phyloP scores from a whole-genome alignment of 83 land plant genomes.

The Picea engelmannii region DNA sequence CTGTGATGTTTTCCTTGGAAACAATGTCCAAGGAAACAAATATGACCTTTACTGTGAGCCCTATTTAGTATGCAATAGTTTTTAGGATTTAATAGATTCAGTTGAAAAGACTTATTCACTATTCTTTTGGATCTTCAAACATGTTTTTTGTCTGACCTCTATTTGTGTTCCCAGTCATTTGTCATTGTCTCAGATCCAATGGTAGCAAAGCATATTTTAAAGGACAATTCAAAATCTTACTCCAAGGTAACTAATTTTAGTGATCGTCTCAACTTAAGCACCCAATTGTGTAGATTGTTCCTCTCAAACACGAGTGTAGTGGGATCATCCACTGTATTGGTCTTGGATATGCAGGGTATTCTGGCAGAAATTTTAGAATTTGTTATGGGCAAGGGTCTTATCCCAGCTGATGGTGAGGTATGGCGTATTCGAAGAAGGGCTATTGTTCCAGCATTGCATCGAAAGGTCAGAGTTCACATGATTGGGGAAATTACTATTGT shows the following conservation, averaged over 20 bases:
- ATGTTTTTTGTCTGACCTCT: constrained; percentile 8
- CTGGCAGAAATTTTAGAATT: constrained; percentile 94
- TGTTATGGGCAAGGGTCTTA: constrained; percentile 90
- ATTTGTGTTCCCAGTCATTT: constrained; percentile 59
- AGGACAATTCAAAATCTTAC: constrained; percentile 84
- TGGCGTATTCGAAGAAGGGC: constrained; percentile 93
- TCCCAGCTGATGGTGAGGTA: constrained; percentile 96
- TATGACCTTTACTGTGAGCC: too few species aligned
- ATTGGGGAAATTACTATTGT: constrained; percentile 4
- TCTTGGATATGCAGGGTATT: constrained; percentile 66
- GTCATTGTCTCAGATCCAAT: constrained; percentile 91
- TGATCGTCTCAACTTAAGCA: not conserved
- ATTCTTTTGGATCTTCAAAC: not conserved
- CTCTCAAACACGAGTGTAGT: not conserved
- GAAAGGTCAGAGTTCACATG: constrained; percentile 52
- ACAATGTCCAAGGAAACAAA: too few species aligned
- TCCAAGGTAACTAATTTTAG: constrained; percentile 72
- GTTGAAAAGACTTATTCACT: not conserved
- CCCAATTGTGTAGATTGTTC: not conserved
- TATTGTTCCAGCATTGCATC: constrained; percentile 90
- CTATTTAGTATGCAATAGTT: too few species aligned
- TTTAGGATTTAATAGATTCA: too few species aligned
- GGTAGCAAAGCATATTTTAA: constrained; percentile 86
- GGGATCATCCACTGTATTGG: not conserved
- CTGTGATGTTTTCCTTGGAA: too few species aligned